Percentiles rank a stretch among this genome's conserved stretches.
Evolutionary conservation across 441 rosid genomes (phyloP).

Genomic region (Arabidopsis hybrid): DNA sequence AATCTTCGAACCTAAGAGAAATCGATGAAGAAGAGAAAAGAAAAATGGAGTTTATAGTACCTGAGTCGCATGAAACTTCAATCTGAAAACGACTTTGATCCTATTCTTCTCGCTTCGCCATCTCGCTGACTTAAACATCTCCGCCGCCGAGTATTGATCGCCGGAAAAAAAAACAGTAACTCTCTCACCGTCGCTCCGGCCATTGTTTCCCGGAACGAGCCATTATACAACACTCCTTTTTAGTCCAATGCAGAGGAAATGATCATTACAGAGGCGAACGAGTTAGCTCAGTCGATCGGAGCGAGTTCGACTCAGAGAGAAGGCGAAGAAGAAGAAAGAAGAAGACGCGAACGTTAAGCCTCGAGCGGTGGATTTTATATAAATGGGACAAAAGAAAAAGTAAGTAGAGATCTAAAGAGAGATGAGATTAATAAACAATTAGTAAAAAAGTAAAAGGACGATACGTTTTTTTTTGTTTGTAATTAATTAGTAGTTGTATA

Average conservation of each 20-base stretch:
- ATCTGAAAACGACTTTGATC: constrained; percentile 78
- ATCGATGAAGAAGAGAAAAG: neutral
- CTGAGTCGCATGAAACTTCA: constrained; percentile 93
- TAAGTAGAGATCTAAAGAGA: constrained; percentile 50
- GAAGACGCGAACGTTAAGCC: constrained; percentile 45
- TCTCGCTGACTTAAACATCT: constrained; percentile 88
- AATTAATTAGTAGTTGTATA: neutral
- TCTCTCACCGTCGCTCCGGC: constrained; percentile 49
- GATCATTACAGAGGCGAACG: constrained; percentile 12
- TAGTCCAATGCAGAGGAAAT: constrained; percentile 41
- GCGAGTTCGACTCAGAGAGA: constrained; percentile 36
- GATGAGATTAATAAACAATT: constrained; percentile 23
- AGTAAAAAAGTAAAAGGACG: constrained; percentile 16
- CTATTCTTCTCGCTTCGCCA: constrained; percentile 88
- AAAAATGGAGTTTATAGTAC: constrained; percentile 39
- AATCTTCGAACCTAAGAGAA: neutral
- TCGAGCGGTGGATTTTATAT: constrained; percentile 44
- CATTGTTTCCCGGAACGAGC: constrained; percentile 32
- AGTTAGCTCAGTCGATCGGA: constrained; percentile 30
- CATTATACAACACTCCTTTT: constrained; percentile 38
- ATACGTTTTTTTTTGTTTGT: constrained; percentile 15
- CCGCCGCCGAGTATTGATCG: constrained; percentile 50
- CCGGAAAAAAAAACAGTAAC: constrained; percentile 31
- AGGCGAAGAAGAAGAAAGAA: constrained; percentile 22
- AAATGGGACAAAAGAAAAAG: constrained; percentile 32